These are phyloP conservation scores for Diplogelasinospora grovesii DNA, from an alignment of 495 filamentous ascomycete genomes.

Conservation along the genomic window DNA sequence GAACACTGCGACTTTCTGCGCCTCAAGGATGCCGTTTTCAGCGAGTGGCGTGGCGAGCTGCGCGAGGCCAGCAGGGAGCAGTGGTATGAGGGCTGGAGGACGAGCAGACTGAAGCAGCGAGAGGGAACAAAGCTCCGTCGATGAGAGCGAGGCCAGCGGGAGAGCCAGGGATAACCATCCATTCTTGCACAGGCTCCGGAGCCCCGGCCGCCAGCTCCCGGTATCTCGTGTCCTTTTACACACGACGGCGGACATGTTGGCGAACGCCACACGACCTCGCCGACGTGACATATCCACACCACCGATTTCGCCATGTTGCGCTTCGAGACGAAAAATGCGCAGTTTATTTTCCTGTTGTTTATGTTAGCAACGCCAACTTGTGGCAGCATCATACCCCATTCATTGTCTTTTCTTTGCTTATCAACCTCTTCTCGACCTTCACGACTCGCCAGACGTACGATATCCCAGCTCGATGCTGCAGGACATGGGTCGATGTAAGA, in stretches of 20 bases:
- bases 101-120: conserved; percentile 48
- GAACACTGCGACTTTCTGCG: conserved; percentile 92
- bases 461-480: no score
- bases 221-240: no score
- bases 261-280: not conserved
- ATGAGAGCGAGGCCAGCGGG: no score
- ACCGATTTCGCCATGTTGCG: conserved; percentile 1
- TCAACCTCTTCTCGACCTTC: not conserved
- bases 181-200: no score
- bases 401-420: conserved; percentile 3
- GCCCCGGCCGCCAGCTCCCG: no score
- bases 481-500: no score
- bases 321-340: conserved; percentile 1
- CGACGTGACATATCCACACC: not conserved
- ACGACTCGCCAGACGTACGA: no score
- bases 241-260: no score
- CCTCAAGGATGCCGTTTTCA: conserved; percentile 86
- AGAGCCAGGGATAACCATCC: no score
- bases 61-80: conserved; percentile 85
- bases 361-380: not conserved
- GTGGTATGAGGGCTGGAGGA: conserved; percentile 98
- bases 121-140: conserved; percentile 21
- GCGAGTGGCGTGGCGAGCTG: conserved; percentile 85
- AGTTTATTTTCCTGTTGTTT: conserved; percentile 4
- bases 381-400: conserved; percentile 17